Evolutionary conservation across 345 rosid genomes (phyloP).

Genomic region (Camelina sativa): DNA sequence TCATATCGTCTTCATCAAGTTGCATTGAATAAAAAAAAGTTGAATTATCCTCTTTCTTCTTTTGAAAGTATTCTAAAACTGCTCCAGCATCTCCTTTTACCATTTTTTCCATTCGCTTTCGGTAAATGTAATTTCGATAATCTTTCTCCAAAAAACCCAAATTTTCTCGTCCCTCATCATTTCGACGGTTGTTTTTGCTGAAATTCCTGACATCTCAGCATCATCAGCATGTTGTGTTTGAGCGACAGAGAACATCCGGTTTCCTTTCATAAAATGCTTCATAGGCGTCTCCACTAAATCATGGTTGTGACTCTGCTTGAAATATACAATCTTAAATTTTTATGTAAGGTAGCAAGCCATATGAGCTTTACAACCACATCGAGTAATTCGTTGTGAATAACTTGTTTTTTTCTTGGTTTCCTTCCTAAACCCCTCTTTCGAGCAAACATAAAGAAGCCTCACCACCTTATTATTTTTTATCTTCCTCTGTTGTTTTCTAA

Average conservation of each 20-base stretch:
- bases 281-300: constrained; percentile 3
- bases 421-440: not conserved
- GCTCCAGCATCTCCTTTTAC: not conserved
- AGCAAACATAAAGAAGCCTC: constrained; percentile 9
- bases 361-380: constrained; percentile 9
- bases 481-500: not conserved
- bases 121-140: not conserved
- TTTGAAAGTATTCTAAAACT: not conserved
- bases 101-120: not conserved
- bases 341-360: constrained; percentile 10
- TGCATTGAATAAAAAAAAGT: not conserved
- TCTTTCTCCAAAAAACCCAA: constrained; percentile 15
- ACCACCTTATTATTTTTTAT: not conserved
- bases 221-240: constrained; percentile 9
- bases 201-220: constrained; percentile 18
- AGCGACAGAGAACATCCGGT: not conserved
- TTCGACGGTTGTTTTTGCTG: constrained; percentile 2
- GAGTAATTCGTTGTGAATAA: not conserved
- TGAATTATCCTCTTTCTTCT: not conserved
- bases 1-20: no score
- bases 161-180: constrained; percentile 14
- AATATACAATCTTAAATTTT: not conserved
- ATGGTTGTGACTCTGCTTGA: constrained; percentile 9
- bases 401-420: not conserved
- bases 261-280: constrained; percentile 9